phyloP scores from a whole-genome alignment of 768 basidiomycete species.

The Boletus barrowsii region DNA sequence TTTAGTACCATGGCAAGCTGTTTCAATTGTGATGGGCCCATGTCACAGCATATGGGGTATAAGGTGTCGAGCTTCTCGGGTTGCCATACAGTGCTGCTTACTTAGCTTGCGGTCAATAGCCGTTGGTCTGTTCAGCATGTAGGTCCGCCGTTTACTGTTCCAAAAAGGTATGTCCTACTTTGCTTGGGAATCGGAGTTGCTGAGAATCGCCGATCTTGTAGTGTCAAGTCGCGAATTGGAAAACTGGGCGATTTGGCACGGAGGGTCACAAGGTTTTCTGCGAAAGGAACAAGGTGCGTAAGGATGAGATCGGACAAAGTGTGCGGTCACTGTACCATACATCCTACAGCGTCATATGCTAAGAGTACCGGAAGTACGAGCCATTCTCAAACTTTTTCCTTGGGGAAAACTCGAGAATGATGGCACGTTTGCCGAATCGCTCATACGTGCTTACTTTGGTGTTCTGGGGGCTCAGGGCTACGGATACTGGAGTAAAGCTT shows the following conservation, averaged over 20 bases:
- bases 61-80: conserved; percentile 17
- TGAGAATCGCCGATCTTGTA: conserved; percentile 7
- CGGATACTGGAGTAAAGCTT: conserved; percentile 42
- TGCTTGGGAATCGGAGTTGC: not conserved
- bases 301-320: not conserved
- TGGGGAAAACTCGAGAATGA: conserved; percentile 44
- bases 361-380: conserved; percentile 31
- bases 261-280: conserved; percentile 35
- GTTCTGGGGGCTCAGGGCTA: conserved; percentile 39
- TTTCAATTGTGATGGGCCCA: conserved; percentile 17
- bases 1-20: conserved; percentile 24
- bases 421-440: conserved; percentile 34
- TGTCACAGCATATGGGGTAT: conserved; percentile 6
- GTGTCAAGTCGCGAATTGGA: conserved; percentile 40
- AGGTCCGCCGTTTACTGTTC: conserved; percentile 32
- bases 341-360: conserved; percentile 36
- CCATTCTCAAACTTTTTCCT: conserved; percentile 37
- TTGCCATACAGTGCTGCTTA: not conserved
- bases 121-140: conserved; percentile 29
- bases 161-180: conserved; percentile 17
- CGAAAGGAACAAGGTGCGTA: conserved; percentile 32
- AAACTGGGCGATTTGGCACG: conserved; percentile 25
- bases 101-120: conserved; percentile 13
- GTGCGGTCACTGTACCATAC: not conserved
- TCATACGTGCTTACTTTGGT: conserved; percentile 35